Conservation (phyloP, 441 rosid species). For the Corymbia calophylla region DNA sequence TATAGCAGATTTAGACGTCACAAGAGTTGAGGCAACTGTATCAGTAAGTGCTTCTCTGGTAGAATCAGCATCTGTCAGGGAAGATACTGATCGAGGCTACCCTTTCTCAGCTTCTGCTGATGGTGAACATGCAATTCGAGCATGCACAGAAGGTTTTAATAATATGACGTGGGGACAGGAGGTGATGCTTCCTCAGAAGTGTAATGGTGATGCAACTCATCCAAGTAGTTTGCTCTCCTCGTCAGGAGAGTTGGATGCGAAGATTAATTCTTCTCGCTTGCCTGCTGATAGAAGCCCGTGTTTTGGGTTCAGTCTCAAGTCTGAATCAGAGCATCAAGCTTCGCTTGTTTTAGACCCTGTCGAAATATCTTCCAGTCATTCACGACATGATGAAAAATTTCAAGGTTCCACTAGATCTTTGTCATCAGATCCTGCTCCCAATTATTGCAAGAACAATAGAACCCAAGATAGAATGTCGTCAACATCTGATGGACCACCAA, state of each 20-base stretch:
- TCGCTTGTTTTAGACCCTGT: conserved; percentile 22
- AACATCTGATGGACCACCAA: conserved; percentile 17
- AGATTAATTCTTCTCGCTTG: conserved; percentile 9
- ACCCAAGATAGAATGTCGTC: conserved; percentile 31
- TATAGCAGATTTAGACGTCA: conserved; percentile 16
- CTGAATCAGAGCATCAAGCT: conserved; percentile 28
- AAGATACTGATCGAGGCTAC: conserved; percentile 20
- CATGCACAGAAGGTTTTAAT: conserved; percentile 18
- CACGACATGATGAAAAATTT: conserved; percentile 22
- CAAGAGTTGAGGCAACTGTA: conserved; percentile 13
- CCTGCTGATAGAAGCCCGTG: conserved; percentile 18
- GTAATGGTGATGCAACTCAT: conserved; percentile 7
- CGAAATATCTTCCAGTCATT: conserved; percentile 21
- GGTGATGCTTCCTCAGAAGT: conserved; percentile 11
- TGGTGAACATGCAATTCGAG: conserved; percentile 20
- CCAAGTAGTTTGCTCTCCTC: conserved; percentile 10
- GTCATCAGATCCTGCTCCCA: conserved; percentile 21
- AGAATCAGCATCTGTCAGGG: conserved; percentile 13
- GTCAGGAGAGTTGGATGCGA: conserved; percentile 22
- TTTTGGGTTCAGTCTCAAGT: conserved; percentile 26
- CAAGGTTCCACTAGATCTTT: conserved; percentile 8
- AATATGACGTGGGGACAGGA: conserved; percentile 19
- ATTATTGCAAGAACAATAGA: conserved; percentile 14
- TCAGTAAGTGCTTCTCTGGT: conserved; percentile 12
- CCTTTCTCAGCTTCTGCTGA: conserved; percentile 20